Evolutionary conservation across 495 filamentous ascomycete species (phyloP), one percentile per base, ranked within the genome.

Genomic region (Mycothermus thermophilus): DNA sequence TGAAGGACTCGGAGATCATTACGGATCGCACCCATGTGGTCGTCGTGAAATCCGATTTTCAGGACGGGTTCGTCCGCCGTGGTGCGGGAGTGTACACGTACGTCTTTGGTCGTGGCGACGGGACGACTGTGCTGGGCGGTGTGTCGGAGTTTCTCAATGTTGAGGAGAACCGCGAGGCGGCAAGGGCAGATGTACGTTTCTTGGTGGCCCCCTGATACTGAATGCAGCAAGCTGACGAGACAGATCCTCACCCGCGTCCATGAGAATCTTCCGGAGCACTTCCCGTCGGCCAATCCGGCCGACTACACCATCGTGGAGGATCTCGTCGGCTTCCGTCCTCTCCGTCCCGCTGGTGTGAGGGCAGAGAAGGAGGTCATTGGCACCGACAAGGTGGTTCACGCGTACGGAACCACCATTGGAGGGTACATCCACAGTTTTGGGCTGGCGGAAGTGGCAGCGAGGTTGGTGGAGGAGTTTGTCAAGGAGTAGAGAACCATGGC

Each of bases 381-480:
- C 11, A 40, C 28, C 2, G 30, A 35, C 9, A 40, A 35, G 6
- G 30, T 40, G 10, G 27, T 43, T 10, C 36, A 43, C 21, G 41
- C 41, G 1, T 43, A 43, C 19, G 41, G 41, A 4, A 40, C 41
- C 0, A 40, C 36, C 1, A 32, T 35, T 16, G 36, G 41, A 3
- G 41, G 41, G 1, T 43, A 43, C 13, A 43, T 43, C 12, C 14
- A 30, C 12, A 43, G 41, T 23, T 43, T 43, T 28, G 41, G 41
- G 3, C 16, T 43, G 3, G 41, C 26, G 13, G 12, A 31, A 17
- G 31, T 31, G 27, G 36, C 19, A 15, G 27, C 36, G 11, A 11
- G 23, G 21, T 9, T 40, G 27, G 26, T 43, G 31, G 41, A 43
- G 16, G 41, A 40, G 18, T n/a, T n/a, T n/a, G n/a, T n/a, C n/a